These are phyloP conservation scores for Lecanicillium sp. DNA, from an alignment of 2,329 filamentous ascomycete genomes.

Conservation along the genomic window DNA sequence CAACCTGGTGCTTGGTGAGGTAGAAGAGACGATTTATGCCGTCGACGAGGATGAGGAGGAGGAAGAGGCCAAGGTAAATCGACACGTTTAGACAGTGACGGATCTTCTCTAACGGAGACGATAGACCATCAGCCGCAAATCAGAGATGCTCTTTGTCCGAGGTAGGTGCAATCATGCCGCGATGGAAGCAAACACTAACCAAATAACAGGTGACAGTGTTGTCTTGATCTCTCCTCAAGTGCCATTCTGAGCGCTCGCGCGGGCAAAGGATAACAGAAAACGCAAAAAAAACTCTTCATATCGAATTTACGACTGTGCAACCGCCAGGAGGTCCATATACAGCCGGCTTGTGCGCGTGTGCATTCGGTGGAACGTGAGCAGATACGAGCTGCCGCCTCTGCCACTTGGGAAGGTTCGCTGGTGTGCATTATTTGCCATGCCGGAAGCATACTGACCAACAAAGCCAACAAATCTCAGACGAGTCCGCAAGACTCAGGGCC, in stretches of 20 bases:
- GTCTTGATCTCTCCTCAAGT: conserved; percentile 63
- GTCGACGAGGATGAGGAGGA: conserved; percentile 84
- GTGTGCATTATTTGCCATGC: no score
- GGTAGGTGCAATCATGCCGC: conserved; percentile 48
- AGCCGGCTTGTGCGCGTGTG: no score
- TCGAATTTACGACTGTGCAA: no score
- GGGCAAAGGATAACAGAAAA: conserved; percentile 5
- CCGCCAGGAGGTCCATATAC: no score
- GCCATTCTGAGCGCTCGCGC: conserved; percentile 31
- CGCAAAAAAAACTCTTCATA: no score
- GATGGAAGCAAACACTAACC: conserved; percentile 19
- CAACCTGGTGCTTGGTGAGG: conserved; percentile 91
- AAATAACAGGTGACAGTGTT: conserved; percentile 58
- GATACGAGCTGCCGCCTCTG: no score
- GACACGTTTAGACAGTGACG: not conserved
- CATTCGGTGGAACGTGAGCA: no score
- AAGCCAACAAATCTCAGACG: no score
- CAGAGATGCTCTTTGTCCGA: conserved; percentile 97
- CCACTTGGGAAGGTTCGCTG: no score
- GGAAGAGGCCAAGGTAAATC: conserved; percentile 62
- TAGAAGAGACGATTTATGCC: conserved; percentile 94
- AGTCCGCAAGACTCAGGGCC: no score
- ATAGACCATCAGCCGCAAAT: conserved; percentile 91
- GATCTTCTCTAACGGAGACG: not conserved
- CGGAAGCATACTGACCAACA: no score